These are phyloP conservation scores for Tetrahymena malaccensis DNA, from an alignment of 73 alveolate species.

Conservation along the genomic window DNA sequence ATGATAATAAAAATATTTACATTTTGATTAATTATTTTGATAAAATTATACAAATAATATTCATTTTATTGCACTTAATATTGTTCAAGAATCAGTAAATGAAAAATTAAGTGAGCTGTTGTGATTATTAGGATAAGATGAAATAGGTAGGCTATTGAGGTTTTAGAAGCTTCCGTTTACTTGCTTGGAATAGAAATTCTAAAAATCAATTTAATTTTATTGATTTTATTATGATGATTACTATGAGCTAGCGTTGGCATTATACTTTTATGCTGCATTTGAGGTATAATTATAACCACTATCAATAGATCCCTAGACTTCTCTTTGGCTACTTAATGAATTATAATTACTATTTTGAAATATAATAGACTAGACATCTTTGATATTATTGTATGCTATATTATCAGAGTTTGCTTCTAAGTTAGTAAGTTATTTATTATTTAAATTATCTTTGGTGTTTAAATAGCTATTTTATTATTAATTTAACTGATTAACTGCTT, in stretches of 20 bases:
- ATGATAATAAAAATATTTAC: no score
- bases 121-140: background rate
- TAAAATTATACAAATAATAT: background rate
- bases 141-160: background rate
- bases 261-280: background rate
- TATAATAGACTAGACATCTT: background rate
- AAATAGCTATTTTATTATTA: background rate
- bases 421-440: no score
- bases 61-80: no score
- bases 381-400: background rate
- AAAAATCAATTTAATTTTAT: background rate
- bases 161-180: background rate
- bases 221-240: background rate
- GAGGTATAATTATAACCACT: background rate
- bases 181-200: background rate
- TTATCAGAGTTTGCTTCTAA: background rate
- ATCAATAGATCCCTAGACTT: background rate
- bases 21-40: background rate
- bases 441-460: background rate
- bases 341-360: background rate
- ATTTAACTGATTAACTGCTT: background rate
- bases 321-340: background rate
- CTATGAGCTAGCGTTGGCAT: background rate
- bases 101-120: background rate
- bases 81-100: background rate